Evolutionary conservation across 1,284 basidiomycete species (phyloP).

Genomic region (Coniferiporia weirii): DNA sequence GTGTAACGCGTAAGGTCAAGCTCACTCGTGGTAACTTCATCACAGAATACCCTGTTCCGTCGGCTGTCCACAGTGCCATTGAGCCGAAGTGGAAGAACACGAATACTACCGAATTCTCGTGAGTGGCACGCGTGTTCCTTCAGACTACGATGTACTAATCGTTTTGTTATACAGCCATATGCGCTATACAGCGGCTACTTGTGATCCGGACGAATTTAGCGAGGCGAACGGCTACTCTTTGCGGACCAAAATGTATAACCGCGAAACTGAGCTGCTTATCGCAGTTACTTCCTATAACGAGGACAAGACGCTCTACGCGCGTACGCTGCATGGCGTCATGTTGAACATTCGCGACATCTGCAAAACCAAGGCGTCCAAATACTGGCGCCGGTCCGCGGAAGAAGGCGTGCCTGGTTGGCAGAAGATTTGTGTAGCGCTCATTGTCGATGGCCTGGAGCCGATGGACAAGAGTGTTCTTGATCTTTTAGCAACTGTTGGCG

Average conservation of each 20-base stretch:
- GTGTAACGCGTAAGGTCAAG: slow-evolving; percentile 89
- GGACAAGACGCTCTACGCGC: slow-evolving; percentile 91
- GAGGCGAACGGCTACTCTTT: slow-evolving; percentile 80
- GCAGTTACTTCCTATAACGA: slow-evolving; percentile 88
- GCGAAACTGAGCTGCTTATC: slow-evolving; percentile 91
- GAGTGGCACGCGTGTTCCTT: slow-evolving; percentile 29
- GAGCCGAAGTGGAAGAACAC: slow-evolving; percentile 73
- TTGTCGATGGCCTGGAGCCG: slow-evolving; percentile 91
- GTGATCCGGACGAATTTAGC: slow-evolving; percentile 91
- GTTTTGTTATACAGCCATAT: slow-evolving; percentile 56
- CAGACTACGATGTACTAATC: neutral
- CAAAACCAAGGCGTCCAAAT: slow-evolving; percentile 94
- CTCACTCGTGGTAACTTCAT: slow-evolving; percentile 91
- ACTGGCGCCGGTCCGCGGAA: slow-evolving; percentile 82
- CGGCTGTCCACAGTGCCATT: slow-evolving; percentile 79
- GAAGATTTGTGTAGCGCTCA: slow-evolving; percentile 85
- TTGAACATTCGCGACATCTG: slow-evolving; percentile 97
- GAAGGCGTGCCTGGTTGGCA: slow-evolving; percentile 91
- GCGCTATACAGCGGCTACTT: slow-evolving; percentile 90
- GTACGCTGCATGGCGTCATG: slow-evolving; percentile 95
- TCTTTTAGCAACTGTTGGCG: slow-evolving; percentile 81
- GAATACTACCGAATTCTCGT: slow-evolving; percentile 83
- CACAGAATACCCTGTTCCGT: slow-evolving; percentile 86
- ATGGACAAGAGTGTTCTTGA: slow-evolving; percentile 96
- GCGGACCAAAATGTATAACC: slow-evolving; percentile 79